Evolutionary conservation across 352 stramenopile species (phyloP), one percentile per base, ranked within the genome.

Genomic region (Thalassiosira hispida): DNA sequence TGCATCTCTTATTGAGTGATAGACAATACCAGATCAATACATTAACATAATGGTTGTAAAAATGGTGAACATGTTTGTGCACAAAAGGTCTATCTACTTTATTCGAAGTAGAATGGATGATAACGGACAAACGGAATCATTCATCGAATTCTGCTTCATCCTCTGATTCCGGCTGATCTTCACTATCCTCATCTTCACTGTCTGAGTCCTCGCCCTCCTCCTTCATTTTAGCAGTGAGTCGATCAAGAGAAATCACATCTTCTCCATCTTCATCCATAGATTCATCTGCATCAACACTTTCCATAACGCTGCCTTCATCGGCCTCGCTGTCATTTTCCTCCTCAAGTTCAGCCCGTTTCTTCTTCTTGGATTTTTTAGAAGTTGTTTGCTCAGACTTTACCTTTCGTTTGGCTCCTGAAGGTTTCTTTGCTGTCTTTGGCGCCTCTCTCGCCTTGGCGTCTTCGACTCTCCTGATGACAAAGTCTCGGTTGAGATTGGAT

Each of bases 371-470:
- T 22, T 29, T 53, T 29, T 74, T 74, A 5, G 35, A 44, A 49
- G 31, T 38, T 9, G 31, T 38, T 3, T 29, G 18, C 57, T 79
- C 69, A 12, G 22, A 57, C 23, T 71, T 83, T 2, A 68, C 64
- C 38, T 66, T 76, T 55, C 64, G 65, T 65, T 74, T 77, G 2
- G 31, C 56, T 56, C 46, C 56, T 20, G 38, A 49, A 49, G 60
- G 25, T 44, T 72, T 70, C 49, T 63, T 75, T 14, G 73, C 77
- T 22, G 14, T 70, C 56, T 65, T 66, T 33, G 65, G 78, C 14
- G 67, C 78, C 61, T 83, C 78, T 46, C 62, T 72, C 44, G 60
- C 66, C 51, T 57, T 81, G 9, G 73, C 73, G 33, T 74, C 29
- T 35, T 73, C 57, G 22, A 66, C 51, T 62, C 25, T 62, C 20